These are phyloP conservation scores for Xylariaceae sp. DNA, from an alignment of 2,329 filamentous ascomycete species.

Conservation along the genomic window DNA sequence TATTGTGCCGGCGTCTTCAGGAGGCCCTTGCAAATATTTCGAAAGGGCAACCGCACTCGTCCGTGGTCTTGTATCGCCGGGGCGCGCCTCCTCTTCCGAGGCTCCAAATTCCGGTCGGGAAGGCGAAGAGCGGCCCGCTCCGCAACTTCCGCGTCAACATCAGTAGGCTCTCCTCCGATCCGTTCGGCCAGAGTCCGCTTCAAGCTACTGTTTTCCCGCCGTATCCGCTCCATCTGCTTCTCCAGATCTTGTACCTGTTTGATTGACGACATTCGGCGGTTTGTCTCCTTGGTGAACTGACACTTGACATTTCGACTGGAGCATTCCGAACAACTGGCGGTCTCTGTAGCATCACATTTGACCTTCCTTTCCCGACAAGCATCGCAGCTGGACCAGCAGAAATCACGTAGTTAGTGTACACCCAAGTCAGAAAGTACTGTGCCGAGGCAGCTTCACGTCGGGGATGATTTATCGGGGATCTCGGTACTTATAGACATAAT, in stretches of 20 bases:
- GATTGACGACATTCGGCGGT: constrained; percentile 96
- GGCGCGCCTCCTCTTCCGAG: constrained; percentile 57
- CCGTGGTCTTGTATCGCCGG: constrained; percentile 63
- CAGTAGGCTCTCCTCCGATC: constrained; percentile 41
- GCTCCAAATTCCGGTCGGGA: constrained; percentile 60
- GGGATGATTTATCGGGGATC: background rate
- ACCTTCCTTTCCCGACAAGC: constrained; percentile 83
- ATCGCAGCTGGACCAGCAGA: constrained; percentile 59
- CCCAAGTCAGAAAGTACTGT: constrained; percentile 3
- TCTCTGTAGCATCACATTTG: constrained; percentile 95
- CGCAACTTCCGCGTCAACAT: constrained; percentile 41
- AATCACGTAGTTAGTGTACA: constrained; percentile 13
- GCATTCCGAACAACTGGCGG: constrained; percentile 93
- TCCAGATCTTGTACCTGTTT: constrained; percentile 98
- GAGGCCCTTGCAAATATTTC: constrained; percentile 68
- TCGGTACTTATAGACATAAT: background rate
- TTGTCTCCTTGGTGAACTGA: constrained; percentile 98
- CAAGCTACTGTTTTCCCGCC: constrained; percentile 71
- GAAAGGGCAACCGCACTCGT: constrained; percentile 65
- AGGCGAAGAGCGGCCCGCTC: constrained; percentile 49
- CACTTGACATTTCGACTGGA: constrained; percentile 95
- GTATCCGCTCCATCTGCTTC: constrained; percentile 76
- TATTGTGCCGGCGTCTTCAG: constrained; percentile 71
- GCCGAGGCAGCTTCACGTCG: background rate
- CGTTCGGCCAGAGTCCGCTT: constrained; percentile 56